Conservation (phyloP, 1,284 basidiomycete genomes). For the Ceratorhiza oryzae-sativae region DNA sequence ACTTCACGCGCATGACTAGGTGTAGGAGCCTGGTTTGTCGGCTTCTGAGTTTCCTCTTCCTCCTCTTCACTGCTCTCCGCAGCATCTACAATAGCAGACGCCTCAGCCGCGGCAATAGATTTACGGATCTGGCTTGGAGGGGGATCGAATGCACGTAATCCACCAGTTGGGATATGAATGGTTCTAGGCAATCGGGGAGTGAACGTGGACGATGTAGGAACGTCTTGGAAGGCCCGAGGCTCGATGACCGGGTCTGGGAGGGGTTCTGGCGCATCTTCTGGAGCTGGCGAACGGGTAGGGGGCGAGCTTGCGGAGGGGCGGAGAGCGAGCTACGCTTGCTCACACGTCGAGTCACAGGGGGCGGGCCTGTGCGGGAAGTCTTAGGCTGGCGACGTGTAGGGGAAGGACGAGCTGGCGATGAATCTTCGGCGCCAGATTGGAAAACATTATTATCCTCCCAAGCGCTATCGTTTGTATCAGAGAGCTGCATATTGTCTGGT, state of each 20-base stretch:
- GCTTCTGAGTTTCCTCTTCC: constrained; percentile 46
- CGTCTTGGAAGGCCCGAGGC: constrained; percentile 55
- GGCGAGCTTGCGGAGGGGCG: constrained; percentile 20
- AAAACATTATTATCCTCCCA: constrained; percentile 45
- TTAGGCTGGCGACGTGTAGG: constrained; percentile 34
- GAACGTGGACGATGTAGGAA: constrained; percentile 40
- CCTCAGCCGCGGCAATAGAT: constrained; percentile 25
- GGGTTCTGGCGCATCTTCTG: constrained; percentile 2
- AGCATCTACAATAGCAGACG: constrained; percentile 11
- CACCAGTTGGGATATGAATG: constrained; percentile 21
- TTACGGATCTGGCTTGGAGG: constrained; percentile 30
- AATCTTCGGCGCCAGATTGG: constrained; percentile 42
- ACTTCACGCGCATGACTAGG: not conserved
- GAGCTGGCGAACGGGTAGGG: not conserved
- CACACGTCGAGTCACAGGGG: constrained; percentile 33
- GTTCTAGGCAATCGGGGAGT: constrained; percentile 35
- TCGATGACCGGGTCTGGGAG: constrained; percentile 8
- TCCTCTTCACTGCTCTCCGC: constrained; percentile 22
- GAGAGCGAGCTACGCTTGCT: constrained; percentile 38
- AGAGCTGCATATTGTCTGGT: constrained; percentile 12
- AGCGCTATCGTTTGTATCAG: constrained; percentile 41
- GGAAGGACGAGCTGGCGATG: constrained; percentile 33
- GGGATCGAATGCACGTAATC: constrained; percentile 8
- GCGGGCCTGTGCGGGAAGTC: constrained; percentile 6
- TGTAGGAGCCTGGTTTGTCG: constrained; percentile 42